Evolutionary conservation across 2,329 filamentous ascomycete species (phyloP).

Genomic region (Aspergillus spinulosporus): DNA sequence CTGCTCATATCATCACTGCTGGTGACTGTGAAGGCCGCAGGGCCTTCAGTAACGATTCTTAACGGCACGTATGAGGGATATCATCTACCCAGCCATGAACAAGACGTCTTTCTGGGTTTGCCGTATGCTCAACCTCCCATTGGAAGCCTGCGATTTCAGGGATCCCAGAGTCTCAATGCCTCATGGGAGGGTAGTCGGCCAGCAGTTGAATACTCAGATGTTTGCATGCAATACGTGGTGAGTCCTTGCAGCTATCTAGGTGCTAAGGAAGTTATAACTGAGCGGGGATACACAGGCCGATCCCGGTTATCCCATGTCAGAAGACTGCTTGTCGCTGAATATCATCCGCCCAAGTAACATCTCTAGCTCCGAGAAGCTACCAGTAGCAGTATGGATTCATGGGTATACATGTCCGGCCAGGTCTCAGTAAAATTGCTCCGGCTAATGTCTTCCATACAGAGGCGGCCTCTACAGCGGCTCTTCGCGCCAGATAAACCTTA

Average conservation of each 20-base stretch:
- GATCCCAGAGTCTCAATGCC: not conserved
- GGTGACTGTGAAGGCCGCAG: no score
- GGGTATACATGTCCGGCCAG: no score
- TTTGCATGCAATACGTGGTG: not conserved
- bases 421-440: no score
- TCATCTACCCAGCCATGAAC: not conserved
- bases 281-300: not conserved
- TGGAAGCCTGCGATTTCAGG: conserved; percentile 4
- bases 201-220: not conserved
- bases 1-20: no score
- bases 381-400: conserved; percentile 18
- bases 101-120: conserved; percentile 24
- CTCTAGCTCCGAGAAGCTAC: conserved; percentile 4
- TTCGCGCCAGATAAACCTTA: conserved; percentile 20
- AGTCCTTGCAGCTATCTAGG: not conserved
- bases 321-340: conserved; percentile 28
- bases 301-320: conserved; percentile 2
- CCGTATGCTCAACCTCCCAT: conserved; percentile 20
- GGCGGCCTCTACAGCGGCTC: conserved; percentile 45
- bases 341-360: conserved; percentile 18
- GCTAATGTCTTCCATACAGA: conserved; percentile 18
- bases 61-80: no score
- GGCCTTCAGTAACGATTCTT: no score
- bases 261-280: not conserved
- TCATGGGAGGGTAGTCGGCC: not conserved